Base-by-base conservation (phyloP, 805 yeast genomes). In the Saturnispora gosingensis region DNA sequence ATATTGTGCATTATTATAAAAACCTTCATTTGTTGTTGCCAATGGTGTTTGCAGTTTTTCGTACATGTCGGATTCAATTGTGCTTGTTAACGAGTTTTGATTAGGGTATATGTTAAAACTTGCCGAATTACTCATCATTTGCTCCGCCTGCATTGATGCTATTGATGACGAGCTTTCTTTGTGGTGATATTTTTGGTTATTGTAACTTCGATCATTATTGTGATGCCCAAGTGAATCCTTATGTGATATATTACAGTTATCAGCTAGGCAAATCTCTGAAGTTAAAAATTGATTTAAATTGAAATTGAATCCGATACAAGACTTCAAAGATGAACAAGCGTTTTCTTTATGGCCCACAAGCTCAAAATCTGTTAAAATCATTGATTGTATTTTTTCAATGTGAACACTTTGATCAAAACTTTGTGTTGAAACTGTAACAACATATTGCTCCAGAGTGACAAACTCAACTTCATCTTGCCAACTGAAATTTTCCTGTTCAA, bases 351-450 rank as follows among this genome's bases (percentile, higher is more conserved):
- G 10, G 20, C 5, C 13, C 13, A 24, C 18, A 16, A 16, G 30
- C 13, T 39, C 50, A 39, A 28, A 47, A 16, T 47, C 50, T 11
- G 45, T 47, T 8, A 47, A 16, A 20, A 47, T 28, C 8, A 47
- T 47, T 11, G 50, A 47, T 32, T 47, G 50, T 10, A 47, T 47
- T 11, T 30, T 22, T 39, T 47, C 50, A 11, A 47, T 34, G 25
- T 32, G n/a, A 25, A 47, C 24, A 39, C 42, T 47, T 3, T 39
- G 10, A 45, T 45, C 47, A 30, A 10, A 11, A n/a, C n/a, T 16
- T 16, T 20, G 24, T 16, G n/a, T 6, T 35, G 40, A 35, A 22
- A 45, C 48, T 5, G 50, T 25, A 6, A 47, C 50, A 42, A 47
- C 30, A 18, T 47, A 47, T 22, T 47, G 50, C 18, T 47, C 50